Evolutionary conservation across 2,329 filamentous ascomycete genomes (phyloP).

Genomic region (Paramyrothecium sp.): DNA sequence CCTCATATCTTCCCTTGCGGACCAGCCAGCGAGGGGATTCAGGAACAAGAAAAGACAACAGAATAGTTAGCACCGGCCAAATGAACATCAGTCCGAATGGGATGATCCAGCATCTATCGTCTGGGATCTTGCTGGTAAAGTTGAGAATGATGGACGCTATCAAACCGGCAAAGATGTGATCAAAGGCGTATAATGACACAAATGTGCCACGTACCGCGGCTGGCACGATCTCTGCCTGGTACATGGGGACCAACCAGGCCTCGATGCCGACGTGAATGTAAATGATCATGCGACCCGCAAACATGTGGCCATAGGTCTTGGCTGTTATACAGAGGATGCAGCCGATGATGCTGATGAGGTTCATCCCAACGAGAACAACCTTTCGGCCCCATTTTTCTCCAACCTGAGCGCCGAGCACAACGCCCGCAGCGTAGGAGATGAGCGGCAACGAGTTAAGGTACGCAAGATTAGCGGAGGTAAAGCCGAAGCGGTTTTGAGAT

Average conservation of each 20-base stretch:
- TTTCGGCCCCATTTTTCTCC: conserved; percentile 14
- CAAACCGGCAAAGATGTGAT: conserved; percentile 16
- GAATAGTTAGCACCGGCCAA: conserved; percentile 11
- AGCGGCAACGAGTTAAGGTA: conserved; percentile 18
- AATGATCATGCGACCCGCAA: conserved; percentile 15
- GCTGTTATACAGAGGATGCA: conserved; percentile 10
- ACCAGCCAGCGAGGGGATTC: conserved; percentile 27
- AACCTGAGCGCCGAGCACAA: conserved; percentile 11
- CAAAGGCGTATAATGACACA: conserved; percentile 14
- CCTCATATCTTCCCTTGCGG: conserved; percentile 10
- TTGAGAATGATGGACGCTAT: conserved; percentile 16
- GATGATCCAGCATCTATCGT: conserved; percentile 15
- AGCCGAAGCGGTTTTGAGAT: conserved; percentile 5
- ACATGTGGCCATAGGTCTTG: conserved; percentile 7
- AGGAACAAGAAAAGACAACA: conserved; percentile 9
- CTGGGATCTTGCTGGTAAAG: conserved; percentile 12
- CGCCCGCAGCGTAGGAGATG: conserved; percentile 13
- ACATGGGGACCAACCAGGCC: conserved; percentile 15
- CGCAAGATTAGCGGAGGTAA: conserved; percentile 14
- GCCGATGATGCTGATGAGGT: conserved; percentile 12
- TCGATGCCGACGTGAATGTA: conserved; percentile 17
- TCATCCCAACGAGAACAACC: conserved; percentile 13
- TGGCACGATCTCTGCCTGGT: conserved; percentile 17
- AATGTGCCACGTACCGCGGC: conserved; percentile 14
- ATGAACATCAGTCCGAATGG: conserved; percentile 13